Percentiles rank a stretch among this genome's conserved stretches.
Conservation (phyloP, 306 rosid species). For the Luffa aegyptiaca region DNA sequence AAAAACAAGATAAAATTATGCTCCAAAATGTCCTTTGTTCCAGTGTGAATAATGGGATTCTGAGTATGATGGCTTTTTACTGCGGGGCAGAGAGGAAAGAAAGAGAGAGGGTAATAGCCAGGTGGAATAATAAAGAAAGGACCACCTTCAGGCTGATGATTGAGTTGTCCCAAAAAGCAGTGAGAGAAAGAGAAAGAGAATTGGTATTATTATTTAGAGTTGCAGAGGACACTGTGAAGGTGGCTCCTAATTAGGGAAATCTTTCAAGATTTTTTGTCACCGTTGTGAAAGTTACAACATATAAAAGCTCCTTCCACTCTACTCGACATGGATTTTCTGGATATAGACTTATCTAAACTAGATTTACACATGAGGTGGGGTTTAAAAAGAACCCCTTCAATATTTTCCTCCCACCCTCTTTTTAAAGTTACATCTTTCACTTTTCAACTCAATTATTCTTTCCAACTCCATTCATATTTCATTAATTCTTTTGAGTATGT, state of each 20-base stretch:
- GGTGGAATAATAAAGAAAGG: constrained; percentile 10
- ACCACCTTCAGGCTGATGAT: constrained; percentile 12
- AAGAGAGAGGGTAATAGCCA: neutral
- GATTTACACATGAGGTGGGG: neutral
- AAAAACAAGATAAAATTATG: neutral
- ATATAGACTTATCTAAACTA: neutral
- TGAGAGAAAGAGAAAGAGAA: neutral
- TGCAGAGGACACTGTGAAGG: constrained; percentile 1
- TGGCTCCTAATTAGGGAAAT: constrained; percentile 13
- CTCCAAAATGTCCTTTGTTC: neutral
- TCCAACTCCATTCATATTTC: neutral
- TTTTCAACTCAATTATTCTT: constrained; percentile 5
- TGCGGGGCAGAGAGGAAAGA: neutral
- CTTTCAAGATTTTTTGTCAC: constrained; percentile 14
- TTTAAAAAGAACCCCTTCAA: neutral
- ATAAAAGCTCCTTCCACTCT: constrained; percentile 8
- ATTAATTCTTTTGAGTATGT: neutral
- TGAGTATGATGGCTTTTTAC: constrained; percentile 2
- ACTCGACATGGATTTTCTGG: constrained; percentile 6
- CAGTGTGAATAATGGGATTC: constrained; percentile 4
- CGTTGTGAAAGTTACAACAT: constrained; percentile 11
- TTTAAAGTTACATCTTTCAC: neutral
- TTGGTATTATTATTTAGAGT: constrained; percentile 7
- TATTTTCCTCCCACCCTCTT: neutral
- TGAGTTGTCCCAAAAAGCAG: neutral